Percentiles rank a stretch among this genome's conserved stretches.
phyloP scores from a whole-genome alignment of 805 yeast species.

The Candida piceae region DNA sequence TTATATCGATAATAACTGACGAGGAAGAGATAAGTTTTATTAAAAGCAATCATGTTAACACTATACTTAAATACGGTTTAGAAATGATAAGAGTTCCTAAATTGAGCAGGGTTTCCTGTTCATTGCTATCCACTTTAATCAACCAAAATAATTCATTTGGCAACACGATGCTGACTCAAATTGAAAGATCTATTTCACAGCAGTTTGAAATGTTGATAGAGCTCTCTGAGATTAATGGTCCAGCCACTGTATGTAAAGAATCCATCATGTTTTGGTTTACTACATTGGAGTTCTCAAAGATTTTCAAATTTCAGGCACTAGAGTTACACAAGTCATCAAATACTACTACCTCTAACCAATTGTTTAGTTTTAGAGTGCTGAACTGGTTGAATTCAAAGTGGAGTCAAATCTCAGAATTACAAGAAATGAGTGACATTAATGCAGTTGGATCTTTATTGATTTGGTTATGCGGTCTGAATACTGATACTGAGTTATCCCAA shows the following conservation, averaged over 20 bases:
- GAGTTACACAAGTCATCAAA: constrained; percentile 18
- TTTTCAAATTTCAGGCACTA: constrained; percentile 27
- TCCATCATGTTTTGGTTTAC: constrained; percentile 52
- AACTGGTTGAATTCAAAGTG: constrained; percentile 52
- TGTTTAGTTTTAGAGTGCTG: constrained; percentile 28
- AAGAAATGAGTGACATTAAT: constrained; percentile 9
- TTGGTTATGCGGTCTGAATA: constrained; percentile 38
- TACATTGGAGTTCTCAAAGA: constrained; percentile 33
- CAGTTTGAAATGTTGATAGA: constrained; percentile 49
- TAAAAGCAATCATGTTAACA: constrained; percentile 14
- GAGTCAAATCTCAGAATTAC: constrained; percentile 23
- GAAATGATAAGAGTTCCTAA: constrained; percentile 32
- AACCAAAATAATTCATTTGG: constrained; percentile 1
- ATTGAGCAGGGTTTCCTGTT: constrained; percentile 29
- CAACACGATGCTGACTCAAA: constrained; percentile 3
- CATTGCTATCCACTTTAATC: constrained; percentile 20
- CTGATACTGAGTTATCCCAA: not conserved
- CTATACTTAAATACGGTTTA: constrained; percentile 31
- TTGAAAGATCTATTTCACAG: constrained; percentile 39
- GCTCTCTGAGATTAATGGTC: constrained; percentile 58
- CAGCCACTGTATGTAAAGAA: constrained; percentile 40
- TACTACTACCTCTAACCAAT: constrained; percentile 6
- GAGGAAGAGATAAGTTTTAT: not conserved
- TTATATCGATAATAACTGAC: constrained; percentile 5
- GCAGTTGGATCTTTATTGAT: constrained; percentile 32